Base-by-base conservation (phyloP, 495 filamentous ascomycete species). In the Chaetomidium leptoderma region DNA sequence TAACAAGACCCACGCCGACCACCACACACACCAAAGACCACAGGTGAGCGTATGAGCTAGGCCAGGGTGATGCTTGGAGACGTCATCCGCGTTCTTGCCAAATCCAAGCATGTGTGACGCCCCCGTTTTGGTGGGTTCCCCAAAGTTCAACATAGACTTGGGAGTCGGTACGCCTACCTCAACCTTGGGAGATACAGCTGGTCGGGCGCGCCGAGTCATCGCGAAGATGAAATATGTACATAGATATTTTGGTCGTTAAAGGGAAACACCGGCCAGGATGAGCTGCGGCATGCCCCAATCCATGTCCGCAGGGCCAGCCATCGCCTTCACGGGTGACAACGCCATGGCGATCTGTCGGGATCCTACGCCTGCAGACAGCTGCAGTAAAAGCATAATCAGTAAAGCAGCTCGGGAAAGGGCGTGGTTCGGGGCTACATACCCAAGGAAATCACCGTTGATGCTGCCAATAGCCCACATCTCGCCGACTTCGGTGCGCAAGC, bases 401-500 rank as follows among this genome's bases (percentile, higher is more conserved):
- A 47, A 30, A 23, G 9, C 35, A 21, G 10, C 2, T 39, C 14
- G 4, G 14, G 2, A 10, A n/a, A n/a, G n/a, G 8, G 27, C 8
- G 17, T 24, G 14, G 24, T 42, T 1, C 10, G 11, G 35, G 4
- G 6, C 1, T 10, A 59, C 67, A 57, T 71, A 80, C 77, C 80
- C 80, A 30, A 83, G 76, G 66, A 80, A 83, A 55, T 83, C 90
- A 72, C 97, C 93, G 76, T 95, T 96, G 69, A 98, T 96, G 35
- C 89, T 97, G 39, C 91, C 95, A 70, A 97, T 95, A 32, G 92
- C 93, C 78, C 87, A 96, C 81, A 98, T 93, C 63, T 87, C 86
- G 26, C 86, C 90, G 44, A 97, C 89, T 65, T 97, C 93, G 51
- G 85, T 90, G 69, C 95, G 83, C 14, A 91, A 86, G 63, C 95